phyloP scores from a whole-genome alignment of 1,139 yeast species.

The Candida labiduridarum region DNA sequence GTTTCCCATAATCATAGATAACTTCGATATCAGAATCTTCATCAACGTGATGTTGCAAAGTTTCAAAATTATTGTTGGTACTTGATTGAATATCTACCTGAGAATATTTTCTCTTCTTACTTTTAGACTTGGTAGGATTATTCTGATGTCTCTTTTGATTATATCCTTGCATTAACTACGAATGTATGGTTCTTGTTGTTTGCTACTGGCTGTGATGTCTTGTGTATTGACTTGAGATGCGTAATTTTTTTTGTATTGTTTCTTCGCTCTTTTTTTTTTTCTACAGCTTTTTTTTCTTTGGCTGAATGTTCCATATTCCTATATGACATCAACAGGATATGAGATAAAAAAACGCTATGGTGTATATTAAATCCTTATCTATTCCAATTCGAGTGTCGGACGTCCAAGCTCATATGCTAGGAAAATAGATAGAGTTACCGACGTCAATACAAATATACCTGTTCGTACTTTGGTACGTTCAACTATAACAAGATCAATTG shows the following conservation, averaged over 20 bases:
- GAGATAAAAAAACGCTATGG: background rate
- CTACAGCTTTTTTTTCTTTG: conserved; percentile 9
- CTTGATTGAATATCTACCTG: conserved; percentile 13
- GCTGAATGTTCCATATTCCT: background rate
- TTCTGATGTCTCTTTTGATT: conserved; percentile 26
- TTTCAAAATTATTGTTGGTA: conserved; percentile 22
- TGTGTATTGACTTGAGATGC: background rate
- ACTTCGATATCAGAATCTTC: conserved; percentile 27
- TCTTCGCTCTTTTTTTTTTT: conserved; percentile 17
- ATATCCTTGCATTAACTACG: background rate
- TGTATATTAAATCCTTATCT: background rate
- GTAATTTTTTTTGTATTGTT: conserved; percentile 15
- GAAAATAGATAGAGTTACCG: conserved; percentile 9
- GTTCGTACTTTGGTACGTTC: conserved; percentile 8
- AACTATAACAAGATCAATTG: conserved; percentile 8
- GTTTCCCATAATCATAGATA: conserved; percentile 21
- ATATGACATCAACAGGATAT: background rate
- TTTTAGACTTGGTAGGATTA: conserved; percentile 20
- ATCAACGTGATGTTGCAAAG: conserved; percentile 20
- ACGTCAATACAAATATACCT: conserved; percentile 9
- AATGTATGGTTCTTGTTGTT: background rate
- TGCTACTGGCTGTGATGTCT: background rate
- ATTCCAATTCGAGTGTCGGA: background rate
- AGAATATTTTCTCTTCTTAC: conserved; percentile 4
- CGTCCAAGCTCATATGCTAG: conserved; percentile 10